Percentiles rank a stretch among this genome's conserved stretches.
Evolutionary conservation across 441 rosid genomes (phyloP).

Genomic region (Jatropha multifida): DNA sequence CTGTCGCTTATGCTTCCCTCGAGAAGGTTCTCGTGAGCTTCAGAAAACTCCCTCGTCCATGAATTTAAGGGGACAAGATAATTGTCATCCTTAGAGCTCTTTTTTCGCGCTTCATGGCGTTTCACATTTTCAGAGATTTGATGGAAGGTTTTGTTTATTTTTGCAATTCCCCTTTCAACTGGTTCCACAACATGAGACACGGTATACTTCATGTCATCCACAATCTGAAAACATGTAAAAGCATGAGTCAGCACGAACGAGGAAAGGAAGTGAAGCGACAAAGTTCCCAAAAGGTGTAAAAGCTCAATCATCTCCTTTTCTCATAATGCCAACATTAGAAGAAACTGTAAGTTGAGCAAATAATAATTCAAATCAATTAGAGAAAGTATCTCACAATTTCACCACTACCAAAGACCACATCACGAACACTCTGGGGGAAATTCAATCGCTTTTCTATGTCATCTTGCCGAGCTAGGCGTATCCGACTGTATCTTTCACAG

Average conservation of each 20-base stretch:
- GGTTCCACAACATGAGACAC: constrained; percentile 97
- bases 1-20: constrained; percentile 95
- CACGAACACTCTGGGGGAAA: constrained; percentile 96
- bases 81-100: constrained; percentile 75
- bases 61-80: constrained; percentile 73
- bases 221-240: constrained; percentile 52
- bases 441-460: constrained; percentile 74
- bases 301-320: neutral
- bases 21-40: constrained; percentile 53
- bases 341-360: neutral
- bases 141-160: constrained; percentile 77
- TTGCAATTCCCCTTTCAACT: constrained; percentile 91
- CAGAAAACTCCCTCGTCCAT: constrained; percentile 78
- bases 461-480: constrained; percentile 56
- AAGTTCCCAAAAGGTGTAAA: neutral
- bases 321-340: neutral
- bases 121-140: constrained; percentile 87
- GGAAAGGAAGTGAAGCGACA: neutral
- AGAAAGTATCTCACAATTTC: constrained; percentile 71
- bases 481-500: constrained; percentile 66
- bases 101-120: constrained; percentile 61
- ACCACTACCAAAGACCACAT: constrained; percentile 90
- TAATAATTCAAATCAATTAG: constrained; percentile 10
- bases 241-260: neutral
- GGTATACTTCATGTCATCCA: constrained; percentile 96